Conservation (phyloP, 2,329 filamentous ascomycete species). For the Alternaria atra region DNA sequence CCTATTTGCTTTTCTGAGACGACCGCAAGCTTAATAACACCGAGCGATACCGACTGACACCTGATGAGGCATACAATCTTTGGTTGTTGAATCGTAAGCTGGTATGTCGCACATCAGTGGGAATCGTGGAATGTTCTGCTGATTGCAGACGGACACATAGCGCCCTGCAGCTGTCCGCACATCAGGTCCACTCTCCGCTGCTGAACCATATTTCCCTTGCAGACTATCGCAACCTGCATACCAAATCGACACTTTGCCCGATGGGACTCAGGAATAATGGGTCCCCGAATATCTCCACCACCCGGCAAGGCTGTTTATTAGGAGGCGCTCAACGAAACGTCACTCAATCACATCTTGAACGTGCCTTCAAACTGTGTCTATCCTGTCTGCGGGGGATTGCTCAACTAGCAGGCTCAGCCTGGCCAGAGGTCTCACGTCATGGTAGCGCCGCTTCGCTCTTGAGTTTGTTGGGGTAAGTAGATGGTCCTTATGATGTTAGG, state of each 20-base stretch:
- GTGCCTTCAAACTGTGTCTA: background rate
- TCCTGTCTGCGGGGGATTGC: background rate
- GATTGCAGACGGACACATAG: background rate
- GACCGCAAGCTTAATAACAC: background rate
- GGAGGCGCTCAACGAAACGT: slow-evolving; percentile 6
- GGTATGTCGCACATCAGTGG: background rate
- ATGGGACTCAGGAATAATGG: slow-evolving; percentile 12
- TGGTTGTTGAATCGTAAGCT: background rate
- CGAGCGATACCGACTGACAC: slow-evolving; percentile 8
- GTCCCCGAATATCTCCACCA: slow-evolving; percentile 14
- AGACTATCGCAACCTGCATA: slow-evolving; percentile 8
- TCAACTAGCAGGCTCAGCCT: slow-evolving; percentile 3
- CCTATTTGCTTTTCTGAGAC: slow-evolving; percentile 14
- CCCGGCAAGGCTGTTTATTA: slow-evolving; percentile 20
- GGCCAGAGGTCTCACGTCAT: slow-evolving; percentile 1
- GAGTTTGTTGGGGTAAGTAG: background rate
- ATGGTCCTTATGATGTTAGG: background rate
- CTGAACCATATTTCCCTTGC: slow-evolving; percentile 11
- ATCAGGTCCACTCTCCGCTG: slow-evolving; percentile 20
- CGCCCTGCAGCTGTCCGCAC: slow-evolving; percentile 21
- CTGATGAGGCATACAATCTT: background rate
- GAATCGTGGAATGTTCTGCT: background rate
- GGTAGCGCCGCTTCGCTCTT: background rate
- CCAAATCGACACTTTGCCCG: slow-evolving; percentile 8
- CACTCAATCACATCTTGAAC: background rate